Conservation (phyloP, 768 basidiomycete species). For the Lactarius evosmus region DNA sequence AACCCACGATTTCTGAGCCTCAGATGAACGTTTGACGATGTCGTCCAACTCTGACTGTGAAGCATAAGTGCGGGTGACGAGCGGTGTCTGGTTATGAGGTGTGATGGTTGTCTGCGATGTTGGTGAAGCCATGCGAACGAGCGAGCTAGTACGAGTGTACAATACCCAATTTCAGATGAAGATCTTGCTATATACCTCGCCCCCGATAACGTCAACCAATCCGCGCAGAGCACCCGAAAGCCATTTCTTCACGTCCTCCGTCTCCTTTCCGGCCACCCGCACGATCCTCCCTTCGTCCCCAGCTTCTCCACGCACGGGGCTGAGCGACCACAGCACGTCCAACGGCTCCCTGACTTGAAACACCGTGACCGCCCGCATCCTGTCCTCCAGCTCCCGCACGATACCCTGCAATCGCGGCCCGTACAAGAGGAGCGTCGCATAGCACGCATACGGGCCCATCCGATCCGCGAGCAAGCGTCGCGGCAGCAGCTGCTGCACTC, state of each 20-base stretch:
- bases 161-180: constrained; percentile 43
- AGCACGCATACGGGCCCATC: constrained; percentile 83
- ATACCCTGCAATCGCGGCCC: constrained; percentile 59
- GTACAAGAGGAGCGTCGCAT: constrained; percentile 79
- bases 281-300: constrained; percentile 50
- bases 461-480: constrained; percentile 53
- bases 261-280: constrained; percentile 71
- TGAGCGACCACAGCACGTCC: constrained; percentile 81
- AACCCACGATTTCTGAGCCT: constrained; percentile 75
- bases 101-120: constrained; percentile 73
- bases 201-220: constrained; percentile 54
- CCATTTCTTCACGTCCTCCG: constrained; percentile 73
- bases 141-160: too few species aligned
- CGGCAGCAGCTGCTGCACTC: constrained; percentile 32
- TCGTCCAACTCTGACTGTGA: constrained; percentile 54
- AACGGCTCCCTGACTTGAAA: constrained; percentile 53
- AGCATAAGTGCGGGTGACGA: constrained; percentile 66
- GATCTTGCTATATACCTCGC: constrained; percentile 59
- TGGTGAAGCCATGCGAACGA: constrained; percentile 20
- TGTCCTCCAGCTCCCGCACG: constrained; percentile 45
- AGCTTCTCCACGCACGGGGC: constrained; percentile 46
- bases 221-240: constrained; percentile 51
- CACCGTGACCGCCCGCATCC: constrained; percentile 57
- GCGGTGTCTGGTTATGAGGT: constrained; percentile 73
- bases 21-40: constrained; percentile 52